These are phyloP conservation scores for Starmerella tilneyi DNA, from an alignment of 805 yeast genomes.

Conservation along the genomic window DNA sequence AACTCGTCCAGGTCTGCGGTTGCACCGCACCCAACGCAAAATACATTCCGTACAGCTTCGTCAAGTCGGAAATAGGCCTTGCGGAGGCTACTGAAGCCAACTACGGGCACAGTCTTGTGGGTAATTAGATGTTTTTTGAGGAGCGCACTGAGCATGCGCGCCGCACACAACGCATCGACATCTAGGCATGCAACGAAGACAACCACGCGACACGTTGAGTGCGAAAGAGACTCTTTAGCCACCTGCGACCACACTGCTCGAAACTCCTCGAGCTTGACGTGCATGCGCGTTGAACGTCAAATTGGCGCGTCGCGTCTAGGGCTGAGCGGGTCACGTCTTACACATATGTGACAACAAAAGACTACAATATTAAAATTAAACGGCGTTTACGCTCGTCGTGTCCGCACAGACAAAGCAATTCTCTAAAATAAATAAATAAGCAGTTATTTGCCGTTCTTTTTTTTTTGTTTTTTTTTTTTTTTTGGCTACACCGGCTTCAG, in stretches of 20 bases:
- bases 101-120: constrained; percentile 82
- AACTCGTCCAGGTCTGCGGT: constrained; percentile 68
- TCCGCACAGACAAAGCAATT: too few relatives aligned
- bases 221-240: constrained; percentile 64
- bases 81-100: constrained; percentile 72
- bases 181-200: constrained; percentile 82
- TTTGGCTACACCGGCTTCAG: too few relatives aligned
- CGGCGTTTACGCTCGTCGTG: too few relatives aligned
- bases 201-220: constrained; percentile 82
- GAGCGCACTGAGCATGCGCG: constrained; percentile 59
- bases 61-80: constrained; percentile 56
- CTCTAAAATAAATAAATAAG: too few relatives aligned
- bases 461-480: too few relatives aligned
- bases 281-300: constrained; percentile 42
- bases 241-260: constrained; percentile 57
- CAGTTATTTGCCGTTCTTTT: too few relatives aligned
- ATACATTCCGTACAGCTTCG: constrained; percentile 60
- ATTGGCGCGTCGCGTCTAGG: constrained; percentile 3
- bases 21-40: constrained; percentile 88
- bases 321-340: background rate
- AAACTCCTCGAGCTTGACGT: constrained; percentile 60
- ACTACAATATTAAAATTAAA: too few relatives aligned
- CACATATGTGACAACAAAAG: too few relatives aligned
- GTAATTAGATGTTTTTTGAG: constrained; percentile 75
- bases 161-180: constrained; percentile 85